Base-by-base conservation (phyloP, 2,329 filamentous ascomycete species). In the Trichothecium sympodiale region DNA sequence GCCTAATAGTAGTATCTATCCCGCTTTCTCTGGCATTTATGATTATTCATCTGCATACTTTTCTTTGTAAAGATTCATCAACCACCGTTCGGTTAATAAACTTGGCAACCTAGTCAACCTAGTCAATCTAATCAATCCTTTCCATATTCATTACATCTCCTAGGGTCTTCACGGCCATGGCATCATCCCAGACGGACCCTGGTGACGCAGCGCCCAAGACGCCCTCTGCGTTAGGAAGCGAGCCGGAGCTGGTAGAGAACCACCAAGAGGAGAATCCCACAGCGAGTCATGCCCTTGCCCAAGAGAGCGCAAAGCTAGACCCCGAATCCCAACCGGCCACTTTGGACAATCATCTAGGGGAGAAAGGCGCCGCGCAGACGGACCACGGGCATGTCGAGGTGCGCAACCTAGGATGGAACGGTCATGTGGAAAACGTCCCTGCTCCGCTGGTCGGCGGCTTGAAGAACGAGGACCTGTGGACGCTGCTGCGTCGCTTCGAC, bases 391-490 rank as follows among this genome's bases (percentile, higher is more conserved):
- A 56, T 38, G 49, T 63, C 26, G 76, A 80, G 39, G 76, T 81
- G 3, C 67, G 68, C 32, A 68, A 84, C 46, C 53, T 84, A 14
- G 80, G 80, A n/a, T 84, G 80, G 80, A 74, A 80, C 41, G 67
- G 78, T 39, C 61, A 66, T 20, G 65, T 71, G 35, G 57, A 69
- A 18, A 50, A 65, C n/a, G 69, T 81, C 25, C 57, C 70, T 0
- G 60, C 59, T 18, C 77, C 74, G 0, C 60, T 87, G 9, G 74
- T 85, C 0, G 75, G 77, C 2, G 79, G 80, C 0, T 53, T 87
- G 39, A 64, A 65, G 10, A 87, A 87, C 42, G 80, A 87, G 28
- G 77, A 86, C 41, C 56, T 86, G 0, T 87, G 81, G 78, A 61
- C 83, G 33, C 59, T 87, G 14, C 61, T 84, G 20, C 65, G 83